A percentile compares a stretch with the other conserved stretches of the same genome.
phyloP scores from a whole-genome alignment of 257 asterid species.

The Dorcoceras hygrometricum region DNA sequence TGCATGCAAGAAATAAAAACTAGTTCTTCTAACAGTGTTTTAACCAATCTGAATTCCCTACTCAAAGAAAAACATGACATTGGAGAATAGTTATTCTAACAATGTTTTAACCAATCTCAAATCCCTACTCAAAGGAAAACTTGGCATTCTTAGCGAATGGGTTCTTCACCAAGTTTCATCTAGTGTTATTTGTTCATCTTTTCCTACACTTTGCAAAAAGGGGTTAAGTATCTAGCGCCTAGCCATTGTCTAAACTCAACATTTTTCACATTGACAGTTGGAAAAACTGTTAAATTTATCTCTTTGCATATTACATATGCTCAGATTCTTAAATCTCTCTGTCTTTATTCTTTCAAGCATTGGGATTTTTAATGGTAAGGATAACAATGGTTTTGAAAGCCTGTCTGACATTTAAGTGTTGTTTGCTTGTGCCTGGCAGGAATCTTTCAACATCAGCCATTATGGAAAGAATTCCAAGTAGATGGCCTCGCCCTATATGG shows the following conservation, averaged over 20 bases:
- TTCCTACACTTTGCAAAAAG: slow-evolving; percentile 3
- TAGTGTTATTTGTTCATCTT: neutral
- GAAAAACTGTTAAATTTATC: slow-evolving; percentile 8
- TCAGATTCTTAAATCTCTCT: slow-evolving; percentile 8
- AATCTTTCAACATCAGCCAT: slow-evolving; percentile 91
- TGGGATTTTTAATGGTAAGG: neutral
- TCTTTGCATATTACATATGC: slow-evolving; percentile 5
- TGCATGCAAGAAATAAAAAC: no score
- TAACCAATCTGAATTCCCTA: slow-evolving; percentile 1
- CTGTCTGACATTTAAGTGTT: slow-evolving; percentile 13
- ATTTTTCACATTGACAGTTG: slow-evolving; percentile 11
- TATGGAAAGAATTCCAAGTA: slow-evolving; percentile 98
- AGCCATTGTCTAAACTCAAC: slow-evolving; percentile 2
- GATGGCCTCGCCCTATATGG: slow-evolving; percentile 98
- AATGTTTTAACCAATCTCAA: neutral
- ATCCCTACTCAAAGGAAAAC: neutral
- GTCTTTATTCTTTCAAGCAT: neutral
- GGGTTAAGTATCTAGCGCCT: neutral
- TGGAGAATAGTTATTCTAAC: neutral
- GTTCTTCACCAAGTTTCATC: slow-evolving; percentile 13
- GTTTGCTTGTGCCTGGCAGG: slow-evolving; percentile 38
- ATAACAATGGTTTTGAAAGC: slow-evolving; percentile 4
- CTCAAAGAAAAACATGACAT: neutral
- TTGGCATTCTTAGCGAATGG: neutral
- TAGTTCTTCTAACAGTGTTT: neutral